Evolutionary conservation across 176 grass and related monocot genomes (phyloP), one percentile per base, ranked within the genome.

Genomic region (Echinochloa phyllopogon): DNA sequence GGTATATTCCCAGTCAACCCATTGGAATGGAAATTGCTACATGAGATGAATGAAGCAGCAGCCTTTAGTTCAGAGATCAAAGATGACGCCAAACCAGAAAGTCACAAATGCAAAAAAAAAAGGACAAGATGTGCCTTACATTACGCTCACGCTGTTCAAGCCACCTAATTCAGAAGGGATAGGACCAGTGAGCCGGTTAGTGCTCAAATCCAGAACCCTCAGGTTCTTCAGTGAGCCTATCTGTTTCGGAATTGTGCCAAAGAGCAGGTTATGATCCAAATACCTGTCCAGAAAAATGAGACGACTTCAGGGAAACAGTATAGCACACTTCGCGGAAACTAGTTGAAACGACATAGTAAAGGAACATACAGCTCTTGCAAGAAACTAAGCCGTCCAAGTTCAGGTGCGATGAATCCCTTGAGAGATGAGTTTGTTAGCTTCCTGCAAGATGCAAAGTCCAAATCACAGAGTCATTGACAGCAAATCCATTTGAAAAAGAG

Each of bases 11-110:
- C 96, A 5, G 83, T 92, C 76, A 99, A 83, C 50, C 88, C 96
- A 78, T 99, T 99, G 47, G 89, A 96, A 84, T 86, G 96, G 0
- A 99, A 84, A 81, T 99, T 84, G 91, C 96, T 99, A 68, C 42
- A 89, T 67, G 25, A 49, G 63, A 83, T 37, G 36, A 21, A 79
- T 40, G 47, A 65, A 82, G 37, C 2, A 66, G 3, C 49, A 62
- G 8, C 41, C 24, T 21, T 77, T 73, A 21, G 70, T 82, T 82
- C 24, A 47, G 50, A 49, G 39, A 83, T 47, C 25, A 83, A 88
- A 49, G 13, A 63, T 41, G 42, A 48, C 20, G 10, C 18, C 17
- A 83, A 68, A 23, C 23, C 15, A 13, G 13, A 71, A 8, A 74
- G 66, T 13, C 11, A 3, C 50, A 71, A 76, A 71, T 33, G 62